A percentile compares a stretch with the other conserved stretches of the same genome.
Evolutionary conservation across 306 rosid species (phyloP).

Genomic region (Castanopsis chinensis): DNA sequence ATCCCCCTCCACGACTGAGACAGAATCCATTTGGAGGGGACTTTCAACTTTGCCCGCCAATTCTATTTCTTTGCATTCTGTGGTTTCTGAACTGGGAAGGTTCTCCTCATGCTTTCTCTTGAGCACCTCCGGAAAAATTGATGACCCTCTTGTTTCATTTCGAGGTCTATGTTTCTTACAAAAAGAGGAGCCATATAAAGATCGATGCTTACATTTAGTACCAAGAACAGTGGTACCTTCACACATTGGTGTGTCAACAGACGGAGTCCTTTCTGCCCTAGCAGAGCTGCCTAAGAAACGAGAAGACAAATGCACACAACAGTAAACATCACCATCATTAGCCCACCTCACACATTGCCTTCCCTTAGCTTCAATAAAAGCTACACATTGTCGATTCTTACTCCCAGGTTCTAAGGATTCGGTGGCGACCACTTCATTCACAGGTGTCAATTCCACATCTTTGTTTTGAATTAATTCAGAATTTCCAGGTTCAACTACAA

Average conservation of each 20-base stretch:
- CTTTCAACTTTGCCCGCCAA: slow-evolving; percentile 46
- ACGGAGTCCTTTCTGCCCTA: slow-evolving; percentile 48
- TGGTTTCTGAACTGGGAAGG: slow-evolving; percentile 40
- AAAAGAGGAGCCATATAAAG: slow-evolving; percentile 68
- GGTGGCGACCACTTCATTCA: slow-evolving; percentile 33
- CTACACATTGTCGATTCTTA: slow-evolving; percentile 82
- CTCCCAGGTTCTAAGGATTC: slow-evolving; percentile 51
- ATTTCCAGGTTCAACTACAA: slow-evolving; percentile 52
- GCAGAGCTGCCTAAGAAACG: slow-evolving; percentile 73
- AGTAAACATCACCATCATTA: slow-evolving; percentile 96
- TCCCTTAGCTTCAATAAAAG: slow-evolving; percentile 93
- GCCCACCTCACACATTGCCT: slow-evolving; percentile 99
- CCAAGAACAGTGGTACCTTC: slow-evolving; percentile 99
- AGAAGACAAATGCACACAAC: slow-evolving; percentile 93
- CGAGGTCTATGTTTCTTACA: slow-evolving; percentile 91
- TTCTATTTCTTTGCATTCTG: slow-evolving; percentile 48
- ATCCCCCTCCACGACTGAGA: slow-evolving; percentile 40
- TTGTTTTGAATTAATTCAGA: slow-evolving; percentile 40
- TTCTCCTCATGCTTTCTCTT: slow-evolving; percentile 73
- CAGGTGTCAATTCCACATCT: slow-evolving; percentile 61
- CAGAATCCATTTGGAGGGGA: slow-evolving; percentile 60
- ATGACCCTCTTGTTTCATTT: slow-evolving; percentile 41
- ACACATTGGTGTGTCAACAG: slow-evolving; percentile 78
- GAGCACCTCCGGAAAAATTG: slow-evolving; percentile 39
- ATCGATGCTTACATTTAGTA: slow-evolving; percentile 88